These are phyloP conservation scores for Canavalia ensiformis DNA, from an alignment of 306 rosid genomes.

Conservation along the genomic window DNA sequence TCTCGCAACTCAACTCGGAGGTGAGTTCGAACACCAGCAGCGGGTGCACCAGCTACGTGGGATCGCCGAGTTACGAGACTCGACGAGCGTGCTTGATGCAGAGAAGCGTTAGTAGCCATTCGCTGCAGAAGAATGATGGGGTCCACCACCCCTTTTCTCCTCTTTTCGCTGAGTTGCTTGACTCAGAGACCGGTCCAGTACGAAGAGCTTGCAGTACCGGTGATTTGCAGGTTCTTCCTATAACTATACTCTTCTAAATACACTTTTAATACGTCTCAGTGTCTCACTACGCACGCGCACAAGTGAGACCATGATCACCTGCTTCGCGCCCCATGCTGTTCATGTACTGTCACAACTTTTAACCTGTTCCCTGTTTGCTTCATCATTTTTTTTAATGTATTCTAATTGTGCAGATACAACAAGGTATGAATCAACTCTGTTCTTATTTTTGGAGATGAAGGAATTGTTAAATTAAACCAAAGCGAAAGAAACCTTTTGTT, in stretches of 20 bases:
- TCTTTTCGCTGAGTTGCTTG: constrained; percentile 51
- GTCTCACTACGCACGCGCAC: too few relatives aligned
- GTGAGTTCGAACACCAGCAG: constrained; percentile 63
- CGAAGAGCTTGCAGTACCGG: constrained; percentile 80
- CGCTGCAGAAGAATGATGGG: constrained; percentile 60
- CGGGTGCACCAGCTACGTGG: constrained; percentile 67
- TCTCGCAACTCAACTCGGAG: constrained; percentile 52
- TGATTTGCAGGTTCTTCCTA: constrained; percentile 67
- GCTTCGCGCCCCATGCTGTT: background rate
- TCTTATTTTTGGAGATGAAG: background rate
- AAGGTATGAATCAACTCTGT: background rate
- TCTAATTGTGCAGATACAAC: background rate
- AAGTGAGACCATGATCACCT: background rate
- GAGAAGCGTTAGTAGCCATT: constrained; percentile 72
- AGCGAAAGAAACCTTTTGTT: background rate
- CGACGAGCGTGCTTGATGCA: constrained; percentile 54
- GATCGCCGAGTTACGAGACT: constrained; percentile 59
- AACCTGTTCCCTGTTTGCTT: background rate
- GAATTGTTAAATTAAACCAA: background rate
- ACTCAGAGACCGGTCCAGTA: constrained; percentile 57
- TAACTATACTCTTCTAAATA: too few relatives aligned
- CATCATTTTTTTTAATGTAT: background rate
- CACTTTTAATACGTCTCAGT: too few relatives aligned
- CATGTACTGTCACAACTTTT: background rate
- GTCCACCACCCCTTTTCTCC: constrained; percentile 55